Base-by-base conservation (phyloP, 1,139 yeast genomes). In the Diutina sp. region DNA sequence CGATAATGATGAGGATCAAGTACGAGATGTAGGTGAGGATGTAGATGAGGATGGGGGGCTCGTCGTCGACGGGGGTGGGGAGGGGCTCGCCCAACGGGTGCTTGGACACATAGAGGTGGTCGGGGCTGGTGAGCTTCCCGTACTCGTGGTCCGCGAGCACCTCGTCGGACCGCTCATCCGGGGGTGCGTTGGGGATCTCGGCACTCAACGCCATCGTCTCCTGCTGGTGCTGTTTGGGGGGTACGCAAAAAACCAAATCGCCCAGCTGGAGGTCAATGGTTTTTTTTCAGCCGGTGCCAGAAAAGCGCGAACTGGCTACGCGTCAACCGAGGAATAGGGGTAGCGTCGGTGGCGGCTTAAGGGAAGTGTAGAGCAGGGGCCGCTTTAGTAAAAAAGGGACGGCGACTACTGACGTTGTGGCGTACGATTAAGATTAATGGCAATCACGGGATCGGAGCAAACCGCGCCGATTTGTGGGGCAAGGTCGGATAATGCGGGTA, bases 1-100 rank as follows among this genome's bases (percentile, higher is more conserved):
- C 99, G 60, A 90, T 78, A 46, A 90, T 81, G 61, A 93, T 89
- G 65, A 93, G 78, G 55, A 89, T 80, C 62, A 93, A 76, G 68
- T 90, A 95, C 67, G 87, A 84, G 63, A 93, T 72, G 66, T 91
- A 93, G 3, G 99, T 93, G 58, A 89, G 79, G 58, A 93, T 73
- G 61, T 88, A 82, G 57, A 88, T 83, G 61, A 79, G 78, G 66
- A 88, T 87, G 11, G 96, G 93, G 7, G 98, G 98, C 58, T 91
- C 96, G 67, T 90, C 97, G 51, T 75, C 80, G 29, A 84, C 74
- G 9, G 87, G 84, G n/a, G 74, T 74, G 5, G 81, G 79, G 56
- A 84, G 69, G 1, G 85, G 81, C 57, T 73, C 78, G 8, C 83
- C 83, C 25, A 77, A 79, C 58, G 74, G 79, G 67, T 70, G 84